These are phyloP conservation scores for Trichoderma breve DNA, from an alignment of 2,329 filamentous ascomycete species.

Conservation along the genomic window DNA sequence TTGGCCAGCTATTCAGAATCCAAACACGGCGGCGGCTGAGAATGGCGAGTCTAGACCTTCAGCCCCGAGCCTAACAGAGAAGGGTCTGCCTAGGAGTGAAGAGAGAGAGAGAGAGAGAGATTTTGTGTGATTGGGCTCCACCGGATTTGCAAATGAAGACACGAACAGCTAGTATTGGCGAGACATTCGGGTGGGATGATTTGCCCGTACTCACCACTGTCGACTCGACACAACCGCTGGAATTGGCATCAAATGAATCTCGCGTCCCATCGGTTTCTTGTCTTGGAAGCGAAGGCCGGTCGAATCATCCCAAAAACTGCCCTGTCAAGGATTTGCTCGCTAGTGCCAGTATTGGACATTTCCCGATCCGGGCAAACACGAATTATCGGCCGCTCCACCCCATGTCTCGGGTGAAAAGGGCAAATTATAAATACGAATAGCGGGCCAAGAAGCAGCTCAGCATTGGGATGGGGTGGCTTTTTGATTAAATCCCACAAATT, in stretches of 20 bases:
- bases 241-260: background rate
- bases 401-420: constrained; percentile 20
- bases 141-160: background rate
- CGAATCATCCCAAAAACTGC: background rate
- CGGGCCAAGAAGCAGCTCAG: background rate
- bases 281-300: background rate
- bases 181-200: background rate
- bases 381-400: constrained; percentile 4
- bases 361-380: constrained; percentile 18
- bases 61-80: constrained; percentile 2
- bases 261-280: background rate
- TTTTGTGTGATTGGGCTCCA: background rate
- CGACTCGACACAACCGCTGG: background rate
- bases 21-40: constrained; percentile 10
- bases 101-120: background rate
- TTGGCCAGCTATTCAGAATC: background rate
- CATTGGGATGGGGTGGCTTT: constrained; percentile 5
- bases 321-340: constrained; percentile 14
- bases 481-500: constrained; percentile 20
- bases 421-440: constrained; percentile 21
- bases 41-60: constrained; percentile 12
- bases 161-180: background rate
- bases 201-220: background rate
- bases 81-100: background rate
- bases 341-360: constrained; percentile 10